A percentile compares a stretch with the other conserved stretches of the same genome.
Conservation (phyloP, 2,329 filamentous ascomycete species). For the Eutypa lata region DNA sequence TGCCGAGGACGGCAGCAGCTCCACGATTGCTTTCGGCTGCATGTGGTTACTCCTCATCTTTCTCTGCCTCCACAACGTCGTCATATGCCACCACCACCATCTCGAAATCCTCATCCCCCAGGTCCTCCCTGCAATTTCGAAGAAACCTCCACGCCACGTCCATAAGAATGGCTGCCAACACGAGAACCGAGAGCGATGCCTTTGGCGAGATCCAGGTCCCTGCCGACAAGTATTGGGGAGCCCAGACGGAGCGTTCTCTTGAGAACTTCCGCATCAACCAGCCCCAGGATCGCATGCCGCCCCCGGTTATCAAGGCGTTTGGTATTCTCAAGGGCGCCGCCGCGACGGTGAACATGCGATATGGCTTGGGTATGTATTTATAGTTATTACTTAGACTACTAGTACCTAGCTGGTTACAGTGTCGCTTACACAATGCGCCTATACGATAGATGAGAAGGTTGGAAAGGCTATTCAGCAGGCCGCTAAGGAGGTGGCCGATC, state of each 20-base stretch:
- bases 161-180: constrained; percentile 48
- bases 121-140: constrained; percentile 25
- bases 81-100: constrained; percentile 13
- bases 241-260: constrained; percentile 92
- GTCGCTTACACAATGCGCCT: constrained; percentile 22
- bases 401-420: not conserved
- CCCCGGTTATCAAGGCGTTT: constrained; percentile 87
- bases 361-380: constrained; percentile 68
- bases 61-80: constrained; percentile 16
- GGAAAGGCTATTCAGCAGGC: constrained; percentile 93
- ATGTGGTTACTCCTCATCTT: constrained; percentile 28
- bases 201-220: constrained; percentile 95
- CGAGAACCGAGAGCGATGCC: constrained; percentile 90
- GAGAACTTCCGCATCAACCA: constrained; percentile 99
- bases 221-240: constrained; percentile 95
- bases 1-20: constrained; percentile 28
- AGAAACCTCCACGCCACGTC: constrained; percentile 44
- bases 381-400: not conserved
- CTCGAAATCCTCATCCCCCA: constrained; percentile 12
- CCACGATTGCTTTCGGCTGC: constrained; percentile 30
- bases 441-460: constrained; percentile 71
- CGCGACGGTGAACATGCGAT: constrained; percentile 92
- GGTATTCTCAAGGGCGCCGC: constrained; percentile 97
- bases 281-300: constrained; percentile 97
- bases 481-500: constrained; percentile 84